Evolutionary conservation across 805 yeast genomes (phyloP).

Genomic region (Ogataea siamensis): DNA sequence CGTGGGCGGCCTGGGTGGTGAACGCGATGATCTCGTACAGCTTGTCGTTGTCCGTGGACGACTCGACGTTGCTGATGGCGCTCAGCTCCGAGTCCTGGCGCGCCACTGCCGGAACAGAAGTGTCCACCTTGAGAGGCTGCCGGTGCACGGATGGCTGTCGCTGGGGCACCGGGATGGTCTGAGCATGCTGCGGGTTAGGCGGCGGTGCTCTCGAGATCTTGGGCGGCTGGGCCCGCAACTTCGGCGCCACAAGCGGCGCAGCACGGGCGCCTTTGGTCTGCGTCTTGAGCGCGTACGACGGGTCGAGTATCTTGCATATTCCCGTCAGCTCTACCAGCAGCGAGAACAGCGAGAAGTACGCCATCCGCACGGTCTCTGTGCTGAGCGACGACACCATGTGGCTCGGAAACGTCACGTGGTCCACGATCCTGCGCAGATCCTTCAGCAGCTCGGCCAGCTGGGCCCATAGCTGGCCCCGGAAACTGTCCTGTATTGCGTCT

Average conservation of each 20-base stretch:
- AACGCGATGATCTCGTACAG: conserved; percentile 30
- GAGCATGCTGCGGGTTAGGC: conserved; percentile 23
- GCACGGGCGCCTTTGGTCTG: conserved; percentile 11
- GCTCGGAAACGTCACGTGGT: conserved; percentile 16
- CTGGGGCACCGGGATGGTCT: conserved; percentile 15
- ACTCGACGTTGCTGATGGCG: conserved; percentile 15
- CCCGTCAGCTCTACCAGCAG: conserved; percentile 29
- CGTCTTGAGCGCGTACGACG: conserved; percentile 15
- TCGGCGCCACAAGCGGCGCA: conserved; percentile 13
- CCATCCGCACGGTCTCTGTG: conserved; percentile 25
- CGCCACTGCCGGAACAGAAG: conserved; percentile 14
- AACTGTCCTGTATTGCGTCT: conserved; percentile 13
- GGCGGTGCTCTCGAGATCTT: conserved; percentile 24
- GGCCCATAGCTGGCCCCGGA: conserved; percentile 18
- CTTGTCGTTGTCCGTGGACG: conserved; percentile 29
- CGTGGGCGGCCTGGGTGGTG: conserved; percentile 54
- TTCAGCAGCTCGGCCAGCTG: conserved; percentile 22
- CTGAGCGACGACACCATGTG: conserved; percentile 8
- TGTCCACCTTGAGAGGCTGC: conserved; percentile 29
- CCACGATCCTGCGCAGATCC: conserved; percentile 23
- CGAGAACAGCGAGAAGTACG: conserved; percentile 30
- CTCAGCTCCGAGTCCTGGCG: conserved; percentile 34
- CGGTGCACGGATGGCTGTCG: conserved; percentile 21
- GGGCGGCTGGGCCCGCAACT: conserved; percentile 14
- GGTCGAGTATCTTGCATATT: conserved; percentile 27